Conservation (phyloP, 2,329 filamentous ascomycete species). For the Monosporascus sp. region DNA sequence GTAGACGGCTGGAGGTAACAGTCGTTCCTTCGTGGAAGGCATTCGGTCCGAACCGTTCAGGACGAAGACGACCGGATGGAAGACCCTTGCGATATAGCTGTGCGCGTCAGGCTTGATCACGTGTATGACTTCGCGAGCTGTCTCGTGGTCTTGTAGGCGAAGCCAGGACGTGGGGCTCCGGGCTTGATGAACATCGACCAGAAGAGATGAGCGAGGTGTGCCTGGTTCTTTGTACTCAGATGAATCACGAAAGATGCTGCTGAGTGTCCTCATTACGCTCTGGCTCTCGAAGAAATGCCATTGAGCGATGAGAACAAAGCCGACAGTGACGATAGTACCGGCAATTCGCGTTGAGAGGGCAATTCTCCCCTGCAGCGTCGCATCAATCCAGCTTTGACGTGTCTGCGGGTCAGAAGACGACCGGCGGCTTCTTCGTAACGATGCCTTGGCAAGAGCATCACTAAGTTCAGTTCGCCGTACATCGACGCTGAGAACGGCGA, state of each 20-base stretch:
- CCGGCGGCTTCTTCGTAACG: conserved; percentile 30
- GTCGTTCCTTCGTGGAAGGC: conserved; percentile 42
- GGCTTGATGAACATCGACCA: conserved; percentile 64
- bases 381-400: conserved; percentile 53
- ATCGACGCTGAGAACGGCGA: conserved; percentile 73
- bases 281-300: conserved; percentile 70
- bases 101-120: conserved; percentile 66
- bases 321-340: conserved; percentile 66
- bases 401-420: conserved; percentile 16
- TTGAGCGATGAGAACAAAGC: conserved; percentile 67
- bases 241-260: conserved; percentile 27
- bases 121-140: conserved; percentile 69
- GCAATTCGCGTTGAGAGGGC: conserved; percentile 69
- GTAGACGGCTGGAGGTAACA: conserved; percentile 53
- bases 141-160: conserved; percentile 71
- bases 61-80: conserved; percentile 70
- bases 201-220: conserved; percentile 32
- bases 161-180: conserved; percentile 74
- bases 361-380: conserved; percentile 57
- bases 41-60: conserved; percentile 62
- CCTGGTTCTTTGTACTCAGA: conserved; percentile 21
- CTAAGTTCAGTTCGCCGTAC: conserved; percentile 70
- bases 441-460: conserved; percentile 60
- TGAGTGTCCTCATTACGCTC: conserved; percentile 32
- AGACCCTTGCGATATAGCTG: conserved; percentile 68